Evolutionary conservation across 1,284 basidiomycete genomes (phyloP).

Genomic region (Cryptococcus hybrid): DNA sequence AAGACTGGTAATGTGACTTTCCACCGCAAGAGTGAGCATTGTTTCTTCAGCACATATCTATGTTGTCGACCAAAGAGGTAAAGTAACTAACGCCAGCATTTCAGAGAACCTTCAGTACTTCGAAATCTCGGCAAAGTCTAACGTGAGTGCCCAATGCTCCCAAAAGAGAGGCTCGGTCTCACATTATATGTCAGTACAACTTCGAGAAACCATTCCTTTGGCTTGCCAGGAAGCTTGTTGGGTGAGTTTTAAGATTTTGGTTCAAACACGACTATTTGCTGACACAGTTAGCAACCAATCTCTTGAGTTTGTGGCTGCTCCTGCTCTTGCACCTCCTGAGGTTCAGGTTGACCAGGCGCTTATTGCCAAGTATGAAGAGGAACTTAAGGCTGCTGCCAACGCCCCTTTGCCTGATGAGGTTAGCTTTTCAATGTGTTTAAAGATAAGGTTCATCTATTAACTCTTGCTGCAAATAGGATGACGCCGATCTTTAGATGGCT

Average conservation of each 20-base stretch:
- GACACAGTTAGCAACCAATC: slow-evolving; percentile 63
- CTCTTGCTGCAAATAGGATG: too few species aligned
- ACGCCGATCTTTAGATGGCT: too few species aligned
- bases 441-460: too few species aligned
- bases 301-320: slow-evolving; percentile 95
- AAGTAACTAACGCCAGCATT: not conserved
- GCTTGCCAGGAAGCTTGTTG: slow-evolving; percentile 97
- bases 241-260: slow-evolving; percentile 57
- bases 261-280: not conserved
- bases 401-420: slow-evolving; percentile 53
- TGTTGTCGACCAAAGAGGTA: not conserved
- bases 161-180: not conserved
- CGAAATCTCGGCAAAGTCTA: slow-evolving; percentile 99
- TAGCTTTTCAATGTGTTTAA: too few species aligned
- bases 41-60: not conserved
- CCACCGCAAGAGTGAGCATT: slow-evolving; percentile 84
- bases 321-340: slow-evolving; percentile 93
- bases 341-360: slow-evolving; percentile 71
- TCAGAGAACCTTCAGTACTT: slow-evolving; percentile 97
- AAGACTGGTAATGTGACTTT: slow-evolving; percentile 99
- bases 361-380: slow-evolving; percentile 81
- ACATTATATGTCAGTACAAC: slow-evolving; percentile 64
- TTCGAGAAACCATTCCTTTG: slow-evolving; percentile 99
- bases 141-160: slow-evolving; percentile 50
- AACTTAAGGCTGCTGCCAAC: slow-evolving; percentile 62